phyloP scores from a whole-genome alignment of 2,329 filamentous ascomycete species.

The Verticillium klebahnii region DNA sequence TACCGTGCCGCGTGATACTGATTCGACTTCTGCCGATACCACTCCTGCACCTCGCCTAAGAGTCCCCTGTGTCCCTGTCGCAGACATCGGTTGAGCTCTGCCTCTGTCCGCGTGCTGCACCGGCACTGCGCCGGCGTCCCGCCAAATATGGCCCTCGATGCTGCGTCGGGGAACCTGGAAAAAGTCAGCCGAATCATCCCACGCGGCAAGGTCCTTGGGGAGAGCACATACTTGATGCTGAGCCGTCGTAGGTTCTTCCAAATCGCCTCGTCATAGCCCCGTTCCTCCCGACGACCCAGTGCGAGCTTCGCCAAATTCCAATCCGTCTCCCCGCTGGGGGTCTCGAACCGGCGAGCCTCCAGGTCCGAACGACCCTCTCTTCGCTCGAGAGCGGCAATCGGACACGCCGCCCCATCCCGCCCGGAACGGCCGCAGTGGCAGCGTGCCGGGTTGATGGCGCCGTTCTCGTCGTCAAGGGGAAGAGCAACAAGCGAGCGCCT shows the following conservation, averaged over 20 bases:
- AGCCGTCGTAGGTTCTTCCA: slow-evolving; percentile 22
- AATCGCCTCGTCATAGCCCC: slow-evolving; percentile 6
- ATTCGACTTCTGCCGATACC: slow-evolving; percentile 17
- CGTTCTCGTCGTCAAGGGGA: slow-evolving; percentile 24
- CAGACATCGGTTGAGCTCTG: slow-evolving; percentile 19
- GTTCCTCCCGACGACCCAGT: slow-evolving; percentile 8
- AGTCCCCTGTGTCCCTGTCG: slow-evolving; percentile 19
- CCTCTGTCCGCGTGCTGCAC: slow-evolving; percentile 19
- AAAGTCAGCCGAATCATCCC: background rate
- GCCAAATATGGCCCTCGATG: slow-evolving; percentile 18
- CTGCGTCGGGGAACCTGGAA: slow-evolving; percentile 14
- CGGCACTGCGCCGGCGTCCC: slow-evolving; percentile 20
- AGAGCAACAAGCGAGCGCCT: slow-evolving; percentile 23
- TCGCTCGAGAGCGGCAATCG: slow-evolving; percentile 17
- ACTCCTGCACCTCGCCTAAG: slow-evolving; percentile 23
- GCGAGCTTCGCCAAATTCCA: slow-evolving; percentile 27
- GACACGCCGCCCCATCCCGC: slow-evolving; percentile 15
- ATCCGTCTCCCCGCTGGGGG: slow-evolving; percentile 8
- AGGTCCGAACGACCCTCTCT: slow-evolving; percentile 18
- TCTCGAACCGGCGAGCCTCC: slow-evolving; percentile 22
- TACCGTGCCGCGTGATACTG: slow-evolving; percentile 8
- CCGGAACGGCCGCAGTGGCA: slow-evolving; percentile 26
- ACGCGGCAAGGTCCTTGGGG: too few relatives aligned
- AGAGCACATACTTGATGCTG: slow-evolving; percentile 17
- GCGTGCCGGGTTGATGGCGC: slow-evolving; percentile 24